These are phyloP conservation scores for Candida khao-thaluensis DNA, from an alignment of 805 yeast species.

Conservation along the genomic window DNA sequence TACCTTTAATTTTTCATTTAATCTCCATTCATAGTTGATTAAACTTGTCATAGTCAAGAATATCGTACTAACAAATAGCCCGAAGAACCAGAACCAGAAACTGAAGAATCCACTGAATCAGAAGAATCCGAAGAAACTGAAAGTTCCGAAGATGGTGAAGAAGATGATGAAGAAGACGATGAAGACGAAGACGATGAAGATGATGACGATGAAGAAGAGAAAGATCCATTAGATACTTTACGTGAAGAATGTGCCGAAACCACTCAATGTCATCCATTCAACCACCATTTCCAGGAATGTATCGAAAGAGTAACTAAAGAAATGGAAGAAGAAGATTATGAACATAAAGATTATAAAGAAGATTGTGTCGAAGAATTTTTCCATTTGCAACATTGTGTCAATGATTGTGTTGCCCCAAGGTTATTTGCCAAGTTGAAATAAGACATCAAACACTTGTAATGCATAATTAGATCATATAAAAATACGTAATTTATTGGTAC, in stretches of 20 bases:
- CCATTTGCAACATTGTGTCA: conserved; percentile 92
- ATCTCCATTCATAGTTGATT: too few species aligned
- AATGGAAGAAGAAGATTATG: conserved; percentile 82
- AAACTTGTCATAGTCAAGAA: too few species aligned
- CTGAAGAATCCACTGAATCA: conserved; percentile 6
- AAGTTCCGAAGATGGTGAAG: conserved; percentile 32
- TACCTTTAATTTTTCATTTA: too few species aligned
- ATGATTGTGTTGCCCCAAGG: conserved; percentile 89
- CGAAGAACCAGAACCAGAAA: conserved; percentile 19
- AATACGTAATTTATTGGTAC: conserved; percentile 4
- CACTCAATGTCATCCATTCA: conserved; percentile 64
- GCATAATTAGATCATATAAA: conserved; percentile 6
- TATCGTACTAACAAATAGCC: conserved; percentile 14
- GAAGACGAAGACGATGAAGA: conserved; percentile 61
- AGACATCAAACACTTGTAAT: conserved; percentile 11
- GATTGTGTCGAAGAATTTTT: conserved; percentile 98
- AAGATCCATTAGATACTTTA: conserved; percentile 38
- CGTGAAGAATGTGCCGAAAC: conserved; percentile 65
- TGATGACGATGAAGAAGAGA: conserved; percentile 69
- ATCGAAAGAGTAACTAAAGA: conserved; percentile 90
- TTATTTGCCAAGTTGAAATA: conserved; percentile 84
- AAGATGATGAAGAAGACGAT: conserved; percentile 46
- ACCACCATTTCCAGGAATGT: conserved; percentile 93
- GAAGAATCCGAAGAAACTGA: conserved; percentile 37
- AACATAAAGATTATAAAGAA: conserved; percentile 78